These are phyloP conservation scores for Cladosporium sp. DNA, from an alignment of 2,329 filamentous ascomycete species.

Conservation along the genomic window DNA sequence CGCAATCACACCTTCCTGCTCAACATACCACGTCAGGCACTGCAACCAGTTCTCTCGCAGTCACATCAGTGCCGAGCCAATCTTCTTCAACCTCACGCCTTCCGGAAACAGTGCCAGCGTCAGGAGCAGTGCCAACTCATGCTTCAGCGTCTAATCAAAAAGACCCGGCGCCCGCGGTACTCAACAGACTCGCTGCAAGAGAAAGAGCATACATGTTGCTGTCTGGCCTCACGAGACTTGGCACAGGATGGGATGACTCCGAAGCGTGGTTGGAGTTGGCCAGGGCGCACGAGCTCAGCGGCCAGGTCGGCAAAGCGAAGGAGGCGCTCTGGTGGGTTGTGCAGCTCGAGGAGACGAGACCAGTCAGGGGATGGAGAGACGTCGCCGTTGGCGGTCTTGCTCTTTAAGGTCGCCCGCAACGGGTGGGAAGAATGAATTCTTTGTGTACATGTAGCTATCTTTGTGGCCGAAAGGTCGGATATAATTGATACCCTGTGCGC, in stretches of 20 bases:
- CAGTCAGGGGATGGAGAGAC: constrained; percentile 75
- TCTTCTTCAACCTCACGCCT: constrained; percentile 1
- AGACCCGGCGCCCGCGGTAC: constrained; percentile 62
- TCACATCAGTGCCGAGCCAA: neutral
- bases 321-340: constrained; percentile 97
- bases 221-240: constrained; percentile 79
- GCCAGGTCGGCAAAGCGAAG: constrained; percentile 83
- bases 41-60: neutral
- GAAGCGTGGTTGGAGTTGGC: constrained; percentile 93
- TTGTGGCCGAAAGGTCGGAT: neutral
- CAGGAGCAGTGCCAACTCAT: neutral
- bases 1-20: constrained; percentile 41
- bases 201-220: constrained; percentile 87
- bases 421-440: neutral
- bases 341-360: constrained; percentile 83
- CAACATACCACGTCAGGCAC: constrained; percentile 20
- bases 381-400: constrained; percentile 37
- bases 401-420: constrained; percentile 23
- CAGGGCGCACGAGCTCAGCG: constrained; percentile 82
- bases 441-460: constrained; percentile 3
- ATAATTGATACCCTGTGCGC: constrained; percentile 13
- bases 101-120: neutral
- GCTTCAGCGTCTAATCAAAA: constrained; percentile 7
- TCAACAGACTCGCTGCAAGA: constrained; percentile 83
- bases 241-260: constrained; percentile 83